Percentiles rank a stretch among this genome's conserved stretches.
These are phyloP conservation scores for Hypoxylon sp. DNA, from an alignment of 2,329 filamentous ascomycete genomes.

Conservation along the genomic window DNA sequence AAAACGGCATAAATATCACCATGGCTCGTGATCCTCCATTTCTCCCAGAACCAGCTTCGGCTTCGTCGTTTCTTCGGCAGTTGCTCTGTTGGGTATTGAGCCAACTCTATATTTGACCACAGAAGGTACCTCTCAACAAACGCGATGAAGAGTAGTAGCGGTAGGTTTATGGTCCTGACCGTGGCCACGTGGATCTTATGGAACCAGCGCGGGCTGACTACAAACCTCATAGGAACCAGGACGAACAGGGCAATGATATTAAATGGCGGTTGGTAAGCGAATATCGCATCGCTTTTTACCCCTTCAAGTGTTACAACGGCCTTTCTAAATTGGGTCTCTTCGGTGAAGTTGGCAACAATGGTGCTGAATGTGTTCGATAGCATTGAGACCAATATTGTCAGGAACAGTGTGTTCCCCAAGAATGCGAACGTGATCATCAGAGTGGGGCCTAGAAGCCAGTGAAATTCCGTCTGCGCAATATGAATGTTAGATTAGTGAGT, in stretches of 20 bases:
- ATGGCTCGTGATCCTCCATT: conserved; percentile 76
- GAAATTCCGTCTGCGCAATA: conserved; percentile 70
- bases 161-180: conserved; percentile 80
- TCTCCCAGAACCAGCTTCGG: conserved; percentile 71
- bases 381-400: conserved; percentile 91
- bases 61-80: conserved; percentile 44
- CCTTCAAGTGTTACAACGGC: conserved; percentile 87
- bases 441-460: conserved; percentile 80
- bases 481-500: conserved; percentile 15
- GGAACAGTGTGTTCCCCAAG: conserved; percentile 85
- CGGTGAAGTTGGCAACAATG: conserved; percentile 79
- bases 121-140: conserved; percentile 76
- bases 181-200: conserved; percentile 88
- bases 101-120: conserved; percentile 61
- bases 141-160: conserved; percentile 77
- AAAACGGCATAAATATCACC: conserved; percentile 80
- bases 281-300: conserved; percentile 85
- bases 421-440: conserved; percentile 89
- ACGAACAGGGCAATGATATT: conserved; percentile 82
- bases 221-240: conserved; percentile 80
- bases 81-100: conserved; percentile 41
- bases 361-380: conserved; percentile 85
- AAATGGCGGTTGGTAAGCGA: conserved; percentile 85
- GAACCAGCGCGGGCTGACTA: conserved; percentile 86
- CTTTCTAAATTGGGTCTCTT: conserved; percentile 86